These are phyloP conservation scores for Lecanicillium sp. DNA, from an alignment of 2,329 filamentous ascomycete genomes.

Conservation along the genomic window DNA sequence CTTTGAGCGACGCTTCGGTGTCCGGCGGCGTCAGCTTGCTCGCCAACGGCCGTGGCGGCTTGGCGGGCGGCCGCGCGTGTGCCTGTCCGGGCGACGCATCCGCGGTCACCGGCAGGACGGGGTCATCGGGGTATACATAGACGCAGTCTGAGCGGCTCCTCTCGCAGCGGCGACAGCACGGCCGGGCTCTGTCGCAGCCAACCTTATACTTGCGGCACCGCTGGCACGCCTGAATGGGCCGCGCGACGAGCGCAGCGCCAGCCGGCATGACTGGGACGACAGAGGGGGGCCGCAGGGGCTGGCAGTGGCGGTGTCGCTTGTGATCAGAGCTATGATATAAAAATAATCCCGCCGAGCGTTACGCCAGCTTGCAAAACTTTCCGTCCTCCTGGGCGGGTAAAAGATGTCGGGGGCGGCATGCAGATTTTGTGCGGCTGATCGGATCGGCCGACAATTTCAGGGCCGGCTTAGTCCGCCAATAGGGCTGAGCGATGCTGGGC, in stretches of 20 bases:
- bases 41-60: background rate
- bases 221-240: conserved; percentile 11
- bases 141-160: background rate
- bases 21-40: background rate
- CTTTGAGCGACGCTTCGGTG: background rate
- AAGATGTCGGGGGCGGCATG: background rate
- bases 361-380: background rate
- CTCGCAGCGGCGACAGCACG: conserved; percentile 8
- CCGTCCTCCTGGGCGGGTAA: background rate
- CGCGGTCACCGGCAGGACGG: background rate
- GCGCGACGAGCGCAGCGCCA: background rate
- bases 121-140: background rate
- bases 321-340: no score
- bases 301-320: background rate
- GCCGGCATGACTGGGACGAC: background rate
- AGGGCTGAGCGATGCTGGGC: no score
- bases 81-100: no score
- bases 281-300: background rate
- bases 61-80: background rate
- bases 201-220: conserved; percentile 13
- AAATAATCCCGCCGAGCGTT: background rate
- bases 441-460: conserved; percentile 9
- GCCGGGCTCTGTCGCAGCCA: conserved; percentile 9
- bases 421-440: conserved; percentile 1
- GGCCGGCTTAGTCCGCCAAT: conserved; percentile 3